Evolutionary conservation across 2,329 filamentous ascomycete species (phyloP).

Genomic region (Apiospora arundinis): DNA sequence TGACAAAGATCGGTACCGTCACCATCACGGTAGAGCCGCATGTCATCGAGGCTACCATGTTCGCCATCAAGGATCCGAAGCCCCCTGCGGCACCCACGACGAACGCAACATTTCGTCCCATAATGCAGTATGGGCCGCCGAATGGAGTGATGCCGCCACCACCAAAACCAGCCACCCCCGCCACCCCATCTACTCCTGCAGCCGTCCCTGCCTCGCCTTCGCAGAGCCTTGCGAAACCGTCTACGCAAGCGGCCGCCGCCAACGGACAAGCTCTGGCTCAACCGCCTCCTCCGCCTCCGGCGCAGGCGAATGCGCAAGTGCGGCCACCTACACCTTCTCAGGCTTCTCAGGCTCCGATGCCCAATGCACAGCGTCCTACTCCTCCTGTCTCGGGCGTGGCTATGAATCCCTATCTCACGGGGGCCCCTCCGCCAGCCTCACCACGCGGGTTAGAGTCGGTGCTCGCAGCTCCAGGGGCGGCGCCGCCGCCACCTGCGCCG

Average conservation of each 20-base stretch:
- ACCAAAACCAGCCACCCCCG: slow-evolving; percentile 36
- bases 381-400: slow-evolving; percentile 16
- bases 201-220: slow-evolving; percentile 27
- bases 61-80: slow-evolving; percentile 70
- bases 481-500: slow-evolving; percentile 33
- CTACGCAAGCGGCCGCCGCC: slow-evolving; percentile 50
- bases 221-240: slow-evolving; percentile 39
- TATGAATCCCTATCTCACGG: slow-evolving; percentile 6
- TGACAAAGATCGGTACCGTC: slow-evolving; percentile 75
- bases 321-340: slow-evolving; percentile 1
- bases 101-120: slow-evolving; percentile 53
- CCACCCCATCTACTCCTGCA: slow-evolving; percentile 24
- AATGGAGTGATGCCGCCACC: slow-evolving; percentile 66
- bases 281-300: slow-evolving; percentile 25
- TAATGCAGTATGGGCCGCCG: slow-evolving; percentile 70
- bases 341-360: slow-evolving; percentile 25
- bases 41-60: slow-evolving; percentile 78
- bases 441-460: slow-evolving; percentile 41
- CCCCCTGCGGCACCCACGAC: slow-evolving; percentile 47
- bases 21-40: slow-evolving; percentile 82
- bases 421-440: slow-evolving; percentile 28
- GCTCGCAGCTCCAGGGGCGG: slow-evolving; percentile 36
- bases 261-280: slow-evolving; percentile 24
- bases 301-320: slow-evolving; percentile 5
- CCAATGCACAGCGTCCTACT: slow-evolving; percentile 28